phyloP scores from a whole-genome alignment of 2,329 filamentous ascomycete genomes.

The Nigrospora oryzae region DNA sequence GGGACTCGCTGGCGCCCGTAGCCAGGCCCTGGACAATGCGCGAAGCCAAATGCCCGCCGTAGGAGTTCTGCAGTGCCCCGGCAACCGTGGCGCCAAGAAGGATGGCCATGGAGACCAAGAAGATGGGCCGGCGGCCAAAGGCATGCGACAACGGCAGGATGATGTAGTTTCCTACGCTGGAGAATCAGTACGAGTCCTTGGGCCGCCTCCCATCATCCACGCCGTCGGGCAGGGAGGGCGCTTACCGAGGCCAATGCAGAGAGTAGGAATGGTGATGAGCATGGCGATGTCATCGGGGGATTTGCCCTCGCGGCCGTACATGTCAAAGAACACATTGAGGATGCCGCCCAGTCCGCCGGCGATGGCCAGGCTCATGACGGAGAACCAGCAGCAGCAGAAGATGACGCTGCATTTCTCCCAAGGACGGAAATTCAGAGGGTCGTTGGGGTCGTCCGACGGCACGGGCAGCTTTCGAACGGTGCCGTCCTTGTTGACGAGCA shows the following conservation, averaged over 20 bases:
- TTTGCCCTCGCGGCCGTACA: constrained; percentile 18
- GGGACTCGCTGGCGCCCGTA: constrained; percentile 27
- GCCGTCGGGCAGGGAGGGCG: background rate
- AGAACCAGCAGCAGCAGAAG: constrained; percentile 20
- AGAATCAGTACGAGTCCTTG: background rate
- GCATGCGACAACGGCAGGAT: constrained; percentile 28
- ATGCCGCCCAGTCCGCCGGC: constrained; percentile 38
- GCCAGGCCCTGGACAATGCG: constrained; percentile 26
- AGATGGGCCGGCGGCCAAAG: constrained; percentile 26
- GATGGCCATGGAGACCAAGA: constrained; percentile 20
- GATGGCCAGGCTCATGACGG: constrained; percentile 28
- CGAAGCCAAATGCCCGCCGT: constrained; percentile 24
- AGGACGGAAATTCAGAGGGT: constrained; percentile 15
- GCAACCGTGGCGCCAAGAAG: constrained; percentile 23
- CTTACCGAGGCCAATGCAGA: constrained; percentile 29
- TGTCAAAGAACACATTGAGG: constrained; percentile 20
- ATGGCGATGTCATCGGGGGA: constrained; percentile 17
- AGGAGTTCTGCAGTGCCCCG: constrained; percentile 22
- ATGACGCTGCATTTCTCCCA: constrained; percentile 14
- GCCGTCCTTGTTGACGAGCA: constrained; percentile 5
- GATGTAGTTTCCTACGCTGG: constrained; percentile 16
- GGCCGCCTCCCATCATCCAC: background rate
- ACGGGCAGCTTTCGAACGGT: constrained; percentile 10
- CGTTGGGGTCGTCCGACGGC: constrained; percentile 11
- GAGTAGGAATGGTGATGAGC: constrained; percentile 25